These are phyloP conservation scores for Eucalyptus grandis DNA, from an alignment of 345 rosid species.

Conservation along the genomic window DNA sequence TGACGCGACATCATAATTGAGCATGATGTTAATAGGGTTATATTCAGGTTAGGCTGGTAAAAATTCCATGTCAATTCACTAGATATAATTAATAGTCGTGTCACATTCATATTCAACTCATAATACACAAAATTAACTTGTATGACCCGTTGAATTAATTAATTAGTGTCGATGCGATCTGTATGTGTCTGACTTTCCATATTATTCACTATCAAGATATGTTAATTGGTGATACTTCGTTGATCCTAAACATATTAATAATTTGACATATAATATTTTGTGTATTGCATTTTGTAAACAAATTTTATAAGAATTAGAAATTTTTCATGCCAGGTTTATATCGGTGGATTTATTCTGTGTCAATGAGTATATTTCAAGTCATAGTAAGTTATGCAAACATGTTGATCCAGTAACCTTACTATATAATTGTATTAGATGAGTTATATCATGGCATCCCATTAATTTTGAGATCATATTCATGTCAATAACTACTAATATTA, in stretches of 20 bases:
- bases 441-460: accelerated
- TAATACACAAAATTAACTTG: neutral
- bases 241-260: neutral
- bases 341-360: neutral
- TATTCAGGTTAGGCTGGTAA: neutral
- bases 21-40: neutral
- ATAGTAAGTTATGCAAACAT: neutral
- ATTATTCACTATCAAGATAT: neutral
- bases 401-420: accelerated
- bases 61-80: neutral
- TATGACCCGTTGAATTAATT: accelerated
- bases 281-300: neutral
- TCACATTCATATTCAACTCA: neutral
- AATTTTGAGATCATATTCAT: neutral
- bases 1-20: neutral
- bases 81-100: accelerated
- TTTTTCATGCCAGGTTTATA: neutral
- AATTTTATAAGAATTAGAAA: neutral
- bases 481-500: neutral
- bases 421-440: neutral
- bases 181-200: neutral
- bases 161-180: accelerated
- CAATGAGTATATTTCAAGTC: neutral
- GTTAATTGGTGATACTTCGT: neutral
- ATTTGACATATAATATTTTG: neutral